Evolutionary conservation across 2,329 filamentous ascomycete species (phyloP).

Genomic region (Akanthomyces muscarius): DNA sequence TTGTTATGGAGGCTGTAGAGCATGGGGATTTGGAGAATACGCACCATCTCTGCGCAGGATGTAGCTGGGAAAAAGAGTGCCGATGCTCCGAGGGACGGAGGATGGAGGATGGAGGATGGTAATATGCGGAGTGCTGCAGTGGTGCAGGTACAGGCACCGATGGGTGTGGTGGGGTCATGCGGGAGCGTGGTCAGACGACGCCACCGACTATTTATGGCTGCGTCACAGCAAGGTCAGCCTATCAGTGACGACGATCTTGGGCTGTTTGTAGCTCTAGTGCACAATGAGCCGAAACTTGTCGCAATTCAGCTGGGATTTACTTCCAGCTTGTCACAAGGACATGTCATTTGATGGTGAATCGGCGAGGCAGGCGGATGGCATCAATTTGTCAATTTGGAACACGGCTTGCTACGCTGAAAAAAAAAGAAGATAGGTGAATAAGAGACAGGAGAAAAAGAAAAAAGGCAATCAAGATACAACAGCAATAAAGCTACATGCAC

Average conservation of each 20-base stretch:
- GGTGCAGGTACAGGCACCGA: not conserved
- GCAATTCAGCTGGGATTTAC: not conserved
- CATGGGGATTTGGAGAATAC: not conserved
- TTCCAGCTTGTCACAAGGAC: not conserved
- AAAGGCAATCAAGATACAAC: not conserved
- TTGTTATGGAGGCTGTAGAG: not conserved
- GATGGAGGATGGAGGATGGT: not conserved
- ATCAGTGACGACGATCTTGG: not conserved
- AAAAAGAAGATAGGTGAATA: not conserved
- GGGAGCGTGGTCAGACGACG: not conserved
- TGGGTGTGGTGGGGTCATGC: not conserved
- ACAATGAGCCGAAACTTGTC: not conserved
- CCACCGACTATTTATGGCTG: not conserved
- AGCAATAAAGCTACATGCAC: not conserved
- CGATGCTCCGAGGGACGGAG: not conserved
- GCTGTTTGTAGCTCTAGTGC: no score
- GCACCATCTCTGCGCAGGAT: constrained; percentile 1
- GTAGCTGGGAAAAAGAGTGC: not conserved
- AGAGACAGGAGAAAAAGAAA: no score
- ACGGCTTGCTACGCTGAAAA: not conserved
- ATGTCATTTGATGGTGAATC: not conserved
- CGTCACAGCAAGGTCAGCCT: not conserved
- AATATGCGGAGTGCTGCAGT: not conserved
- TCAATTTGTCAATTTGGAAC: not conserved
- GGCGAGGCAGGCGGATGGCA: not conserved